These are phyloP conservation scores for Colletotrichum agaves DNA, from an alignment of 2,329 filamentous ascomycete species.

Conservation along the genomic window DNA sequence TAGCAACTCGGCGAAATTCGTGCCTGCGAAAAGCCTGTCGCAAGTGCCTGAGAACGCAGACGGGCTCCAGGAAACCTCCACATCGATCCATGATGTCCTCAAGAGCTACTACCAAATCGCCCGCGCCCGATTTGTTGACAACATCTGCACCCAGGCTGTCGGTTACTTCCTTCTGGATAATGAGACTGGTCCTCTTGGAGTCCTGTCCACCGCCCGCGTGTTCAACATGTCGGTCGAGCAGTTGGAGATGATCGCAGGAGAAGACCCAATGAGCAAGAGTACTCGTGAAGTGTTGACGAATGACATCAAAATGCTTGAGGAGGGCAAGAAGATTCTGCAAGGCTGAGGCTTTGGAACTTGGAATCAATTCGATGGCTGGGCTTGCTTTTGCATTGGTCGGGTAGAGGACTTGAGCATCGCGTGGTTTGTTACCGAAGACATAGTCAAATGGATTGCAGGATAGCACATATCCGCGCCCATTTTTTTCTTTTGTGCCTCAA, in stretches of 20 bases:
- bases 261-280: conserved; percentile 56
- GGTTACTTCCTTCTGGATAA: conserved; percentile 64
- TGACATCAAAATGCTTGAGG: conserved; percentile 58
- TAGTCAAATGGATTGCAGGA: too few species aligned
- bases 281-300: conserved; percentile 55
- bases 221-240: conserved; percentile 57
- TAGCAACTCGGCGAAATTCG: too few species aligned
- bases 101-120: conserved; percentile 71
- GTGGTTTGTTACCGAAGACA: too few species aligned
- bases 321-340: conserved; percentile 43
- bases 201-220: conserved; percentile 64
- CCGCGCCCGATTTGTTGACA: conserved; percentile 70
- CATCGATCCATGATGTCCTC: conserved; percentile 69
- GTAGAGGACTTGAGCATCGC: too few species aligned
- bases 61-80: conserved; percentile 45
- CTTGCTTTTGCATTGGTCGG: too few species aligned
- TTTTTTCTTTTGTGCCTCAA: too few species aligned
- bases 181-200: conserved; percentile 59
- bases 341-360: background rate
- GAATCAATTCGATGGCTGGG: too few species aligned
- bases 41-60: background rate
- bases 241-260: conserved; percentile 67
- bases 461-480: too few species aligned
- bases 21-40: background rate
- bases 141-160: conserved; percentile 67